Evolutionary conservation across 495 filamentous ascomycete genomes (phyloP).

Genomic region (Penicillium paxilli): DNA sequence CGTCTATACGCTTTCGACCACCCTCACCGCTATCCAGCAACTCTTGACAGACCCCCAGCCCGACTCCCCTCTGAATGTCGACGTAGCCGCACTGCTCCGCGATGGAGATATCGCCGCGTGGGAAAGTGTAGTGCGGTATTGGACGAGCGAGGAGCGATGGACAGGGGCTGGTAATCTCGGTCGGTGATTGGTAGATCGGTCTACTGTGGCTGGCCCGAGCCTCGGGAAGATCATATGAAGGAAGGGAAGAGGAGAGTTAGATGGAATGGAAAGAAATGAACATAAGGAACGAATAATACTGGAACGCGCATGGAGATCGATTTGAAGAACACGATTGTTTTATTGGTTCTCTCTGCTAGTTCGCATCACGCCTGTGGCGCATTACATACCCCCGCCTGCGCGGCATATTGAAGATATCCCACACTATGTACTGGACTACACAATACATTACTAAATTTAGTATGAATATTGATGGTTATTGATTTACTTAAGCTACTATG

Average conservation of each 20-base stretch:
- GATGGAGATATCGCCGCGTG: constrained; percentile 75
- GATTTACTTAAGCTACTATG: too few species aligned
- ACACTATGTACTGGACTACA: not conserved
- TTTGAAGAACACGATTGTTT: not conserved
- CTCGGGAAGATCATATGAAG: too few species aligned
- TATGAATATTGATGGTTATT: not conserved
- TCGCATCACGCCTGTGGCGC: constrained; percentile 6
- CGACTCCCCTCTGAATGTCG: constrained; percentile 86
- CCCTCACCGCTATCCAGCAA: constrained; percentile 74
- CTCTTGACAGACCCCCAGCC: constrained; percentile 73
- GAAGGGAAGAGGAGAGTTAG: too few species aligned
- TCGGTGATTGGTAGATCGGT: constrained; percentile 11
- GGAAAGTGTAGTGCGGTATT: constrained; percentile 79
- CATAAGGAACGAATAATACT: too few species aligned
- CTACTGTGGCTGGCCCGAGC: too few species aligned
- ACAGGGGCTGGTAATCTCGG: constrained; percentile 12
- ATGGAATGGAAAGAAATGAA: too few species aligned
- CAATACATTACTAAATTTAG: not conserved
- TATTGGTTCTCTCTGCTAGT: not conserved
- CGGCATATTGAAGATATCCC: constrained; percentile 13
- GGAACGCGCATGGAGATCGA: too few species aligned
- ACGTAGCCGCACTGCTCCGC: constrained; percentile 77
- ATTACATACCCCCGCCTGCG: constrained; percentile 13
- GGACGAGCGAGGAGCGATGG: constrained; percentile 58
- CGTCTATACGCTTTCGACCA: constrained; percentile 75